A percentile compares a stretch with the other conserved stretches of the same genome.
Evolutionary conservation across 78 protist species (phyloP).

Genomic region (Dictyostelium brefeldianum): DNA sequence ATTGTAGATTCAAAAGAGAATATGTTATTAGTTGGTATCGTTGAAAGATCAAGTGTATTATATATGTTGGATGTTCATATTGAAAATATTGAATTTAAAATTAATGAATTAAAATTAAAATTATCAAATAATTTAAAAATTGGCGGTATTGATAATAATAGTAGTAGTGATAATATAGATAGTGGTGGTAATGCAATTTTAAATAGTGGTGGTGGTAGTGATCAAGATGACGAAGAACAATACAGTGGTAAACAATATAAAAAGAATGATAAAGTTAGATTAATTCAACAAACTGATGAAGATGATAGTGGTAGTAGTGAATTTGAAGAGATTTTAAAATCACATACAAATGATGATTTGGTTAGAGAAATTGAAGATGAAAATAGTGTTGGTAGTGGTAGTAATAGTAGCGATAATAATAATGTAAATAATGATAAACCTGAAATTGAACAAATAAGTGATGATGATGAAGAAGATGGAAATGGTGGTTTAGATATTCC

Average conservation of each 20-base stretch:
- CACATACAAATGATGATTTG: neutral
- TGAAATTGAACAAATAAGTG: neutral
- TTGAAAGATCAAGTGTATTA: conserved; percentile 45
- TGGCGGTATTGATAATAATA: neutral
- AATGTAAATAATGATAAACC: neutral
- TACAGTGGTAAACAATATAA: neutral
- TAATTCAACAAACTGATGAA: conserved; percentile 3
- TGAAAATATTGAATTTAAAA: conserved; percentile 18
- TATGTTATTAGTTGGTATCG: conserved; percentile 69
- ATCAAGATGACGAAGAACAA: neutral
- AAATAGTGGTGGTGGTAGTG: neutral
- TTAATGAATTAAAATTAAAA: conserved; percentile 21
- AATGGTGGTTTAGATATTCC: conserved; percentile 11
- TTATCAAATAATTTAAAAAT: neutral
- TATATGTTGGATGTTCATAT: conserved; percentile 47
- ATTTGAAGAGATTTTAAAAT: conserved; percentile 19
- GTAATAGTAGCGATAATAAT: conserved; percentile 24
- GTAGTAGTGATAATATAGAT: neutral
- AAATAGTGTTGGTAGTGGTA: conserved; percentile 2
- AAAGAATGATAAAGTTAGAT: conserved; percentile 7
- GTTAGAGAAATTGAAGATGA: conserved; percentile 45
- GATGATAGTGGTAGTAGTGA: conserved; percentile 27
- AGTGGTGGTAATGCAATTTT: neutral
- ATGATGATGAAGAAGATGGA: neutral
- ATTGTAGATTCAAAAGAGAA: conserved; percentile 62